Conservation (phyloP, 768 basidiomycete species). For the Rhodotorula sphaerocarpa region DNA sequence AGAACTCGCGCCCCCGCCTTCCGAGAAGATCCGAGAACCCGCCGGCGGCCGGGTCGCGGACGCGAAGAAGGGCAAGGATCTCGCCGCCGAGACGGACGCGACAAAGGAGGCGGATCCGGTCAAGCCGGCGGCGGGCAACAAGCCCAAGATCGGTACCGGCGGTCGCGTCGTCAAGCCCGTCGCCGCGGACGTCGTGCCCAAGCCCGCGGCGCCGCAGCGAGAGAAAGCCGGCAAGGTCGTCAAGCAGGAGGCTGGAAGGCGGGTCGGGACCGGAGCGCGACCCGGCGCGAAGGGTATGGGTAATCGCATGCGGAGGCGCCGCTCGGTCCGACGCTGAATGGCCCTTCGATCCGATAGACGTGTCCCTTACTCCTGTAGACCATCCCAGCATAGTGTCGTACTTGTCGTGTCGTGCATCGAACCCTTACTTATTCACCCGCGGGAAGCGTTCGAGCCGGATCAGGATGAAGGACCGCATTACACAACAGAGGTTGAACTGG, state of each 20-base stretch:
- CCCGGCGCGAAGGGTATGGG: constrained; percentile 26
- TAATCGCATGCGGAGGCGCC: neutral
- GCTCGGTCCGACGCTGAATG: neutral
- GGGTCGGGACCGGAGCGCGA: constrained; percentile 28
- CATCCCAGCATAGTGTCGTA: neutral
- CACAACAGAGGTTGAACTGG: too few relatives aligned
- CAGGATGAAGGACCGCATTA: too few relatives aligned
- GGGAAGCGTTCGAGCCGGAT: too few relatives aligned
- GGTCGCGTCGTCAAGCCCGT: constrained; percentile 2
- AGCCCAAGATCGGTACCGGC: constrained; percentile 19
- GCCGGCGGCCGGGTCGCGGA: too few relatives aligned
- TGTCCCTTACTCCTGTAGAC: too few relatives aligned
- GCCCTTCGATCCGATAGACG: too few relatives aligned
- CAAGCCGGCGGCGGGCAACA: neutral
- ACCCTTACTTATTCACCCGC: too few relatives aligned
- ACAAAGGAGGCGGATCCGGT: too few relatives aligned
- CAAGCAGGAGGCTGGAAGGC: constrained; percentile 15
- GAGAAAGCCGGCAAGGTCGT: constrained; percentile 18
- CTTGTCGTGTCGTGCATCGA: too few relatives aligned
- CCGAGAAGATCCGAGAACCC: too few relatives aligned
- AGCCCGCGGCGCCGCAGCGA: neutral
- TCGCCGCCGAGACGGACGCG: too few relatives aligned
- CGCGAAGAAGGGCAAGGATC: too few relatives aligned
- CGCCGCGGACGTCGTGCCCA: neutral
- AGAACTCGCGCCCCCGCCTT: neutral